A percentile compares a stretch with the other conserved stretches of the same genome.
phyloP scores from a whole-genome alignment of 108 stramenopile genomes.

The Aurantiochytrium sp. region DNA sequence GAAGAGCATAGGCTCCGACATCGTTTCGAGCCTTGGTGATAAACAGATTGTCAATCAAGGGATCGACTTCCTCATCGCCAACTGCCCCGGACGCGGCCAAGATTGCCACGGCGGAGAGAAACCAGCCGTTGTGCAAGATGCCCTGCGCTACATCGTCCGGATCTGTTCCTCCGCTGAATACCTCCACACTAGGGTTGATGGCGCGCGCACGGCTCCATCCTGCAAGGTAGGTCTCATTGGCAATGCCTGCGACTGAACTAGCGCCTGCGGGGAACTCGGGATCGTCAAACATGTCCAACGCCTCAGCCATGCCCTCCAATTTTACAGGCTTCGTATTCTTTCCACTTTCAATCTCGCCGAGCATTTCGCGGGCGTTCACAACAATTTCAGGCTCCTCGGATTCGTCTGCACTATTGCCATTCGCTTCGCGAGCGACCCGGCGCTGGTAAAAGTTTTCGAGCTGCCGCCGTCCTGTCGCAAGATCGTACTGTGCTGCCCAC shows the following conservation, averaged over 20 bases:
- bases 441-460: background rate
- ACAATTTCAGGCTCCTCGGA: background rate
- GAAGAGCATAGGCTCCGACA: conserved; percentile 32
- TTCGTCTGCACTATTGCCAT: background rate
- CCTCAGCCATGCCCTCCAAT: background rate
- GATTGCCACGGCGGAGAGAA: conserved; percentile 18
- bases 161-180: conserved; percentile 38
- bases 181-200: background rate
- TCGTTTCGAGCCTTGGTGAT: background rate
- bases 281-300: background rate
- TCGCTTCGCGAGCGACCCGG: background rate
- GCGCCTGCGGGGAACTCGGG: background rate
- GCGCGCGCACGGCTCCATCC: background rate
- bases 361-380: background rate
- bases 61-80: conserved; percentile 11
- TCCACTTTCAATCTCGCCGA: background rate
- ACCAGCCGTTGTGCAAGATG: conserved; percentile 24
- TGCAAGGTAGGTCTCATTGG: background rate
- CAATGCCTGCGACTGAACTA: background rate
- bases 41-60: conserved; percentile 19
- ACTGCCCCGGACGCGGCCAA: conserved; percentile 17
- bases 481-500: background rate
- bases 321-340: background rate
- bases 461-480: background rate
- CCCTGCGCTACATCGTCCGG: conserved; percentile 27